A percentile compares a stretch with the other conserved stretches of the same genome.
Conservation (phyloP, 257 asterid genomes). For the Handroanthus guayacan region DNA sequence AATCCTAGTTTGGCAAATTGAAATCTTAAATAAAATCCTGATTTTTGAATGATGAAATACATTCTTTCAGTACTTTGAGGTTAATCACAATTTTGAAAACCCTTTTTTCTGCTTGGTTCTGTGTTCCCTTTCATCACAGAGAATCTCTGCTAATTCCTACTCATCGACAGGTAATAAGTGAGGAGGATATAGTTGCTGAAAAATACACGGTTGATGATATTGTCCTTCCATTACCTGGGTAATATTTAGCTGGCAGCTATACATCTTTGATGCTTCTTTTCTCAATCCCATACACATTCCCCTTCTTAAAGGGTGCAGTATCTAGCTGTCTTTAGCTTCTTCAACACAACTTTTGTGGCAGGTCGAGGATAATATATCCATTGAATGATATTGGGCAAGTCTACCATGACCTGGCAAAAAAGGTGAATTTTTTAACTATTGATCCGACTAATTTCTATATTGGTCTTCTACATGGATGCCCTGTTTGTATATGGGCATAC, state of each 20-base stretch:
- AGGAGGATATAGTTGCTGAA: slow-evolving; percentile 77
- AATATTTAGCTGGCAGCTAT: slow-evolving; percentile 39
- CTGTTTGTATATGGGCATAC: slow-evolving; percentile 21
- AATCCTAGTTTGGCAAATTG: not conserved
- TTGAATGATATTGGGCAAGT: slow-evolving; percentile 72
- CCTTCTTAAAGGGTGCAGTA: slow-evolving; percentile 2
- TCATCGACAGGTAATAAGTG: slow-evolving; percentile 64
- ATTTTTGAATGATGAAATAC: not conserved
- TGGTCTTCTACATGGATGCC: slow-evolving; percentile 21
- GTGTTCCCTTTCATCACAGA: not conserved
- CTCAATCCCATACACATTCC: slow-evolving; percentile 3
- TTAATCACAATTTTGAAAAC: not conserved
- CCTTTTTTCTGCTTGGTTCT: not conserved
- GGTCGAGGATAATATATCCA: slow-evolving; percentile 89
- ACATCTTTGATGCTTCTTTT: slow-evolving; percentile 24
- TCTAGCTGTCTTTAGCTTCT: slow-evolving; percentile 29
- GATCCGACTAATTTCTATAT: slow-evolving; percentile 2
- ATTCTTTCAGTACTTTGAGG: not conserved
- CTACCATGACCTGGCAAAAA: slow-evolving; percentile 72
- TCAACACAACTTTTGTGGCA: slow-evolving; percentile 46
- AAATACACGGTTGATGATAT: slow-evolving; percentile 71
- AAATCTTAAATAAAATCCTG: not conserved
- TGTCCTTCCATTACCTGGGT: slow-evolving; percentile 99
- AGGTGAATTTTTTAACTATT: slow-evolving; percentile 56
- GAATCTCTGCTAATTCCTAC: slow-evolving; percentile 28